phyloP scores from a whole-genome alignment of 2,329 filamentous ascomycete genomes.

The Colletotrichum sp. region DNA sequence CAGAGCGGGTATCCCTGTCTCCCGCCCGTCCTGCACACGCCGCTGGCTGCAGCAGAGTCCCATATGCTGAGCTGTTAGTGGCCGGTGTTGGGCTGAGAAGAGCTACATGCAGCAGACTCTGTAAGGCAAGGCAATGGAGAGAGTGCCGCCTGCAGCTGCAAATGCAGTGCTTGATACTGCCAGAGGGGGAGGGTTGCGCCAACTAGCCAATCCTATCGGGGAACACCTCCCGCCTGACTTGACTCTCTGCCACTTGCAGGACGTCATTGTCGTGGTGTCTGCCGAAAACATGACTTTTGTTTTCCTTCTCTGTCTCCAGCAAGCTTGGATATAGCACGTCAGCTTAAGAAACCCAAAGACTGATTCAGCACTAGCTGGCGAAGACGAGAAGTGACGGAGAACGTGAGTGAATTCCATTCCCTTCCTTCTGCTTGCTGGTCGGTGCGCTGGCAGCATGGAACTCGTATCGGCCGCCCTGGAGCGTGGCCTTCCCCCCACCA shows the following conservation, averaged over 20 bases:
- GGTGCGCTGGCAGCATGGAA: neutral
- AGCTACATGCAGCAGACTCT: neutral
- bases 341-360: neutral
- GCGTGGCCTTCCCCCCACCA: neutral
- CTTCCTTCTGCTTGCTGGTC: neutral
- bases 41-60: neutral
- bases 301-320: neutral
- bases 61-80: constrained; percentile 5
- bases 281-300: constrained; percentile 2
- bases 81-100: constrained; percentile 12
- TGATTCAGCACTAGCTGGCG: constrained; percentile 5
- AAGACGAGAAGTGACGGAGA: neutral
- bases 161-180: neutral
- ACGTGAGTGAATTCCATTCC: neutral
- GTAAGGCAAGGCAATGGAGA: neutral
- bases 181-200: neutral
- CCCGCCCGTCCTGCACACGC: constrained; percentile 13
- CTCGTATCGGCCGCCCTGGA: neutral
- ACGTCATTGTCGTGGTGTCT: constrained; percentile 12
- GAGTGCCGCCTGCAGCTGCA: constrained; percentile 14
- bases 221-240: constrained; percentile 17
- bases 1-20: constrained; percentile 10
- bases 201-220: constrained; percentile 9
- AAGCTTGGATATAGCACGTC: neutral
- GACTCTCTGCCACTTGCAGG: constrained; percentile 18